Conservation (phyloP, 2,329 filamentous ascomycete species). For the Fusarium pseudocircinatum region DNA sequence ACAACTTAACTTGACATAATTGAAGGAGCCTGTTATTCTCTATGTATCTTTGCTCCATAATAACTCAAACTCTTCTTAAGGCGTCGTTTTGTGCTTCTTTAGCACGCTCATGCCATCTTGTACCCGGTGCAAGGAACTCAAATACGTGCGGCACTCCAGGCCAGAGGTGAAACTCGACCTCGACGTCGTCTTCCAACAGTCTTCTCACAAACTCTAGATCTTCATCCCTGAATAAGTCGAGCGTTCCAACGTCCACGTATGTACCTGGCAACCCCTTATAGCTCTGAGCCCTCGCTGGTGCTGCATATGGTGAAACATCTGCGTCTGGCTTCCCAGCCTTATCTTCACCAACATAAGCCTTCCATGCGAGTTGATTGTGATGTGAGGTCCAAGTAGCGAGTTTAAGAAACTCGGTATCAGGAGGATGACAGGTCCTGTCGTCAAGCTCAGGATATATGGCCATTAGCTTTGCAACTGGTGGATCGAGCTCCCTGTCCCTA, state of each 20-base stretch:
- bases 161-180: slow-evolving; percentile 39
- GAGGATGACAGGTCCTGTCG: slow-evolving; percentile 8
- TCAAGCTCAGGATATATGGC: slow-evolving; percentile 35
- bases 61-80: slow-evolving; percentile 14
- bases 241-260: slow-evolving; percentile 30
- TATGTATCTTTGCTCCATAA: neutral
- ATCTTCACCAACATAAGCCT: slow-evolving; percentile 35
- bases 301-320: slow-evolving; percentile 29
- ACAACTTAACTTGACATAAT: neutral
- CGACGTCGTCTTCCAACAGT: slow-evolving; percentile 28
- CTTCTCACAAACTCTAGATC: slow-evolving; percentile 29
- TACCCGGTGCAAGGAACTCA: slow-evolving; percentile 20
- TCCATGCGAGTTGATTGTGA: slow-evolving; percentile 24
- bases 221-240: slow-evolving; percentile 37
- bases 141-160: slow-evolving; percentile 38
- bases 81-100: slow-evolving; percentile 18
- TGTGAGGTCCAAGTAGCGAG: slow-evolving; percentile 14
- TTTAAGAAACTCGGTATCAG: slow-evolving; percentile 14
- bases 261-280: slow-evolving; percentile 22
- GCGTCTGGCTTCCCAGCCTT: slow-evolving; percentile 18
- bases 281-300: slow-evolving; percentile 25
- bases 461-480: slow-evolving; percentile 27
- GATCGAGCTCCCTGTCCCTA: slow-evolving; percentile 24
- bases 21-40: too few species aligned
- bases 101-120: slow-evolving; percentile 27